Conservation (phyloP, 352 stramenopile genomes). For the Thalassiosira mediterranea region DNA sequence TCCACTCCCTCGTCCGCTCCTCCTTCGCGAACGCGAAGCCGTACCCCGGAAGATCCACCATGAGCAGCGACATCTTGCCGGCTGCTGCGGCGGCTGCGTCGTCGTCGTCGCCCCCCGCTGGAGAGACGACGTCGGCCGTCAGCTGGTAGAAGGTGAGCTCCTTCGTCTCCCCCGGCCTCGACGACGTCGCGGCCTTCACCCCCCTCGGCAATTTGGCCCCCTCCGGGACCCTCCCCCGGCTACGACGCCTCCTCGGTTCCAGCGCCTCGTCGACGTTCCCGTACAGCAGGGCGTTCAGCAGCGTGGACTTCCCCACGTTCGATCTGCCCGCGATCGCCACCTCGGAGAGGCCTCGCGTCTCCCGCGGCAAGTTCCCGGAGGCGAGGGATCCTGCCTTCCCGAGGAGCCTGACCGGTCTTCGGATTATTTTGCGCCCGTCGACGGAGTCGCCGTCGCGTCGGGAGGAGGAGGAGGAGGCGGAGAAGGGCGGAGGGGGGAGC, state of each 20-base stretch:
- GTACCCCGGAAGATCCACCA: slow-evolving; percentile 80
- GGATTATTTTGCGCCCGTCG: slow-evolving; percentile 24
- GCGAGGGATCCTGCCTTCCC: slow-evolving; percentile 49
- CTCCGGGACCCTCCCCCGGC: slow-evolving; percentile 37
- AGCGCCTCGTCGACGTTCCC: slow-evolving; percentile 53
- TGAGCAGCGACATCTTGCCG: slow-evolving; percentile 54
- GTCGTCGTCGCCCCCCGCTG: background rate
- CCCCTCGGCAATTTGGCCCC: slow-evolving; percentile 66
- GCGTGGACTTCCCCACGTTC: slow-evolving; percentile 79
- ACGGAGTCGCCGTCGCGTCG: slow-evolving; percentile 4
- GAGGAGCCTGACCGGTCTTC: slow-evolving; percentile 59
- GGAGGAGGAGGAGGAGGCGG: slow-evolving; percentile 16
- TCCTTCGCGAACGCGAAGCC: slow-evolving; percentile 75
- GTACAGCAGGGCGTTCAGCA: slow-evolving; percentile 80
- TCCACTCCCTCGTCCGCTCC: slow-evolving; percentile 57
- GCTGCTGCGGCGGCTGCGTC: slow-evolving; percentile 2
- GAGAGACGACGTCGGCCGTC: slow-evolving; percentile 35
- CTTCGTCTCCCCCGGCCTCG: slow-evolving; percentile 74
- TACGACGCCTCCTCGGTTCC: slow-evolving; percentile 22
- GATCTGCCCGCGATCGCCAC: slow-evolving; percentile 72
- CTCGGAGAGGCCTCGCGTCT: slow-evolving; percentile 49
- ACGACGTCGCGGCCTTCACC: slow-evolving; percentile 65
- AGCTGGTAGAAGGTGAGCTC: slow-evolving; percentile 80
- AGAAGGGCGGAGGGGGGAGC: slow-evolving; percentile 63
- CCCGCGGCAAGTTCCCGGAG: slow-evolving; percentile 48